Evolutionary conservation across 495 filamentous ascomycete species (phyloP).

Genomic region (Jackrogersella minutella): DNA sequence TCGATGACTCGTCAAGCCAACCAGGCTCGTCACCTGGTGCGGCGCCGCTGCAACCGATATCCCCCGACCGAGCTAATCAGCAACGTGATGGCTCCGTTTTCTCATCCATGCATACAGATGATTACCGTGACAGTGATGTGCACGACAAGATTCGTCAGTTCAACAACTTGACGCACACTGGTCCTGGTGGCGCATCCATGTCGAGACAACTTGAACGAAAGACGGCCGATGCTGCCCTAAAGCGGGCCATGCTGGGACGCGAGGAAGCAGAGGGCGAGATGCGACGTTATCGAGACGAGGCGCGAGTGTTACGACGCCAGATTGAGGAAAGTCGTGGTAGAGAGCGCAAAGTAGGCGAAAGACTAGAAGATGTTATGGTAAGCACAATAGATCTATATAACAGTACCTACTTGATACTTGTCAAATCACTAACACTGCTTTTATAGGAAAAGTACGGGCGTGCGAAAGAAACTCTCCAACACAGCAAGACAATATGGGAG

Average conservation of each 20-base stretch:
- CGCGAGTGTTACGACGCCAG: conserved; percentile 57
- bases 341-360: conserved; percentile 77
- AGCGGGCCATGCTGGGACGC: conserved; percentile 80
- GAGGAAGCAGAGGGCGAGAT: conserved; percentile 81
- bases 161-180: conserved; percentile 66
- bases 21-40: conserved; percentile 52
- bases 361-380: conserved; percentile 79
- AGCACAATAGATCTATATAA: conserved; percentile 27
- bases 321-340: conserved; percentile 75
- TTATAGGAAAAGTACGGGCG: conserved; percentile 75
- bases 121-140: conserved; percentile 70
- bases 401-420: no score
- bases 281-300: conserved; percentile 67
- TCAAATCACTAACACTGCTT: conserved; percentile 11
- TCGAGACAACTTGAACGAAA: conserved; percentile 67
- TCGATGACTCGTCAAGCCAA: conserved; percentile 45
- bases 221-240: conserved; percentile 74
- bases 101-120: conserved; percentile 40
- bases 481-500: conserved; percentile 78
- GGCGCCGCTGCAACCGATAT: conserved; percentile 72
- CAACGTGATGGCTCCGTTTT: conserved; percentile 55
- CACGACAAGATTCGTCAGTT: conserved; percentile 87
- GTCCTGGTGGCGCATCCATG: conserved; percentile 54
- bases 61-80: conserved; percentile 83
- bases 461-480: conserved; percentile 76